A percentile compares a stretch with the other conserved stretches of the same genome.
Evolutionary conservation across 2,329 filamentous ascomycete genomes (phyloP).

Genomic region (Leptographium lundbergii): DNA sequence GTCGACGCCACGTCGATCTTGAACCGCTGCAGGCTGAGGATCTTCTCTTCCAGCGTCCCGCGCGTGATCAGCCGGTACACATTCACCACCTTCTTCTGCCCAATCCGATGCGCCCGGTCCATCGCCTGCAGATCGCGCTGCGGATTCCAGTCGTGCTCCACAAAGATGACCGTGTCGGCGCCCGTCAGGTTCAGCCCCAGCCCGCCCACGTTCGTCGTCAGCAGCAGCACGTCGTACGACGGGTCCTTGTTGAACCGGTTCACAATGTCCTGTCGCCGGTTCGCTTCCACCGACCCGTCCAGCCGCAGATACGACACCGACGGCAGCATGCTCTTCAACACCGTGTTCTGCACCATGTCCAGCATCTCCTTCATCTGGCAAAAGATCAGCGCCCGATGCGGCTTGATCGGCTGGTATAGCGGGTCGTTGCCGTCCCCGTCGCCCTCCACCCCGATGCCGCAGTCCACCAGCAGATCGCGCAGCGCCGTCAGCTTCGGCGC

Average conservation of each 20-base stretch:
- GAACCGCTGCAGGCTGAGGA: constrained; percentile 93
- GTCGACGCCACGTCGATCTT: constrained; percentile 98
- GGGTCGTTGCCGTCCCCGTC: constrained; percentile 43
- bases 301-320: constrained; percentile 88
- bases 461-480: constrained; percentile 91
- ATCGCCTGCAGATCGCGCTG: constrained; percentile 98
- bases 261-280: constrained; percentile 90
- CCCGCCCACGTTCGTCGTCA: constrained; percentile 92
- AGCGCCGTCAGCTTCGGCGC: constrained; percentile 88
- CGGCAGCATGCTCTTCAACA: constrained; percentile 81
- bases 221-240: constrained; percentile 82
- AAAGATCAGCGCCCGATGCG: constrained; percentile 90
- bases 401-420: constrained; percentile 73
- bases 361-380: constrained; percentile 99
- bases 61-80: constrained; percentile 94
- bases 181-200: constrained; percentile 91
- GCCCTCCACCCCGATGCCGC: constrained; percentile 76
- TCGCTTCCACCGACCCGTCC: constrained; percentile 85
- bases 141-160: constrained; percentile 99
- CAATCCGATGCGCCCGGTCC: constrained; percentile 96
- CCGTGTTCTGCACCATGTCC: constrained; percentile 93
- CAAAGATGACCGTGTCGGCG: constrained; percentile 97
- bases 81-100: constrained; percentile 99
- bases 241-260: constrained; percentile 98
- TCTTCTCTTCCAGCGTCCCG: constrained; percentile 96